A percentile compares a stretch with the other conserved stretches of the same genome.
phyloP scores from a whole-genome alignment of 1,139 yeast species.

The Yamadazyma atmosphaerica region DNA sequence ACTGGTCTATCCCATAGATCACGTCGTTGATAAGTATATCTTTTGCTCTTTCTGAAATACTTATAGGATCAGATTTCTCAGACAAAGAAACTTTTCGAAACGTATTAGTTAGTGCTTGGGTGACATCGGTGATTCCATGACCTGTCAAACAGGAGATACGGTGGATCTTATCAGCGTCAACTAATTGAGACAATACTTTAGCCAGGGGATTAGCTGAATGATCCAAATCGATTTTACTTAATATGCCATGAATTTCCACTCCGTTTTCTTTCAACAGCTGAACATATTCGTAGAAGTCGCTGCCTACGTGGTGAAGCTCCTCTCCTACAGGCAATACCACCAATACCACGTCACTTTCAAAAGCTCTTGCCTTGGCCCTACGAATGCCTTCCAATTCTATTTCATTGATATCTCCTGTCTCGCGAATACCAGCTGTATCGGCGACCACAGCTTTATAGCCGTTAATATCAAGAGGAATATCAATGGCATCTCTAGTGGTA shows the following conservation, averaged over 20 bases:
- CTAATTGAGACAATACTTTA: slow-evolving; percentile 3
- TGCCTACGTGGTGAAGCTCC: slow-evolving; percentile 10
- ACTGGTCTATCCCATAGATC: slow-evolving; percentile 66
- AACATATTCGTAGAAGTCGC: slow-evolving; percentile 36
- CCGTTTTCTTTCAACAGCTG: slow-evolving; percentile 28
- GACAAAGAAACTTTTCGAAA: slow-evolving; percentile 55
- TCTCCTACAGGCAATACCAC: slow-evolving; percentile 47
- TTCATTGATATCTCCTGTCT: slow-evolving; percentile 42
- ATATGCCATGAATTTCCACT: slow-evolving; percentile 28
- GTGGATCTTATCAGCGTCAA: slow-evolving; percentile 25
- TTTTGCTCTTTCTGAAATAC: slow-evolving; percentile 71
- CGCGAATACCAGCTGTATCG: slow-evolving; percentile 92
- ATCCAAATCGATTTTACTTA: slow-evolving; percentile 63
- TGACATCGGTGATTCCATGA: slow-evolving; percentile 53
- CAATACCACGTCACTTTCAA: slow-evolving; percentile 60
- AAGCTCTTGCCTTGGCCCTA: slow-evolving; percentile 63
- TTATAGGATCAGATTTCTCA: slow-evolving; percentile 57
- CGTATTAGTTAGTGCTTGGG: slow-evolving; percentile 27
- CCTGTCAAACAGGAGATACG: slow-evolving; percentile 65
- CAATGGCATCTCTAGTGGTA: slow-evolving; percentile 88
- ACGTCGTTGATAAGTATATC: slow-evolving; percentile 76
- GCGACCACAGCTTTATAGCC: slow-evolving; percentile 85
- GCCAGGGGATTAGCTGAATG: neutral
- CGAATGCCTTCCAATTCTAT: slow-evolving; percentile 85
- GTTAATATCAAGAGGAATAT: slow-evolving; percentile 74